Percentiles rank a stretch among this genome's conserved stretches.
Conservation (phyloP, 768 basidiomycete species). For the Kwoniella pini region DNA sequence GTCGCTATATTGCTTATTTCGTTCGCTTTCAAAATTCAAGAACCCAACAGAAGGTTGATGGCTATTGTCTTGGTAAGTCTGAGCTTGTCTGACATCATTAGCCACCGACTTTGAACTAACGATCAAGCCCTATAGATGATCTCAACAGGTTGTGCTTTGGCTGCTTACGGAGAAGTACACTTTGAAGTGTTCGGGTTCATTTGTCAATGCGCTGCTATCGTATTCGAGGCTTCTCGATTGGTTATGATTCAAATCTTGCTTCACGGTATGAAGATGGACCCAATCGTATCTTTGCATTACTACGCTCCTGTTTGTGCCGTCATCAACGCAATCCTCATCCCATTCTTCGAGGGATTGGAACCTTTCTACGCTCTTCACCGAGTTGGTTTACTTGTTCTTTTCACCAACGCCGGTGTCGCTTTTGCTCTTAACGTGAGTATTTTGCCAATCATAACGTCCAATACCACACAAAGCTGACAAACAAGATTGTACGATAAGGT, state of each 20-base stretch:
- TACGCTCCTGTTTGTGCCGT: conserved; percentile 70
- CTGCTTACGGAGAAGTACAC: conserved; percentile 83
- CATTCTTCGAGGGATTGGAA: conserved; percentile 88
- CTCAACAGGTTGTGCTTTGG: conserved; percentile 72
- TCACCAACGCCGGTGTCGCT: conserved; percentile 83
- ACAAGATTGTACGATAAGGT: too few species aligned
- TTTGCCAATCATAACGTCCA: neutral
- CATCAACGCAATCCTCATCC: conserved; percentile 82
- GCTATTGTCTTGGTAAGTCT: conserved; percentile 67
- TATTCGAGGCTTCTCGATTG: conserved; percentile 82
- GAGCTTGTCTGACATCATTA: neutral
- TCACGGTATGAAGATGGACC: conserved; percentile 98
- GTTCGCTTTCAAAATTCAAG: conserved; percentile 82
- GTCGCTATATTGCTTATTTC: conserved; percentile 73
- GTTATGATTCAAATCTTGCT: conserved; percentile 96
- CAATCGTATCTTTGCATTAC: conserved; percentile 85
- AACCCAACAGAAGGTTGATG: conserved; percentile 76
- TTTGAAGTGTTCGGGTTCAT: conserved; percentile 89
- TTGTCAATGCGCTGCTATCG: conserved; percentile 83
- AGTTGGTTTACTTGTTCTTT: conserved; percentile 69
- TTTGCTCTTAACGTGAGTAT: conserved; percentile 73
- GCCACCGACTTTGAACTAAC: neutral
- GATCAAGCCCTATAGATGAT: conserved; percentile 64
- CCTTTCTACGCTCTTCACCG: conserved; percentile 74
- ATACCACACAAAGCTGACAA: too few species aligned